Conservation (phyloP, 2,329 filamentous ascomycete species). For the Pseudophaeomoniella oleicola region DNA sequence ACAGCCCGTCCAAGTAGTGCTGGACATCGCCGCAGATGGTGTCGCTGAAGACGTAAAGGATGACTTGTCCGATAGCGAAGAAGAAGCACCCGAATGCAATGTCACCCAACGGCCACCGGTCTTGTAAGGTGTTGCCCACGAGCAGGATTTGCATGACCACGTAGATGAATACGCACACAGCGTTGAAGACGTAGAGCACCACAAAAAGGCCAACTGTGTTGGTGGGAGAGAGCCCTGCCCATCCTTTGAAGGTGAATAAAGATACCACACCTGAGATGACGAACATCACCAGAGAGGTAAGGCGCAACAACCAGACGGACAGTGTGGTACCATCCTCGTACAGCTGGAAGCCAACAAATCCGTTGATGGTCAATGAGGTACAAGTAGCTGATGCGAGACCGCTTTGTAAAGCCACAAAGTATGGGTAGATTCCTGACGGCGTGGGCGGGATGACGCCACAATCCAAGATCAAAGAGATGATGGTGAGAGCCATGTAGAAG, state of each 20-base stretch:
- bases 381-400: conserved; percentile 75
- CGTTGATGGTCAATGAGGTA: conserved; percentile 85
- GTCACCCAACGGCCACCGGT: conserved; percentile 88
- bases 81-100: conserved; percentile 84
- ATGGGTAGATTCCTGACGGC: conserved; percentile 65
- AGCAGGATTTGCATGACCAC: conserved; percentile 76
- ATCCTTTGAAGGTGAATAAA: conserved; percentile 82
- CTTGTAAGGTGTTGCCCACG: conserved; percentile 77
- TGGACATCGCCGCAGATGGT: conserved; percentile 70
- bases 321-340: conserved; percentile 93
- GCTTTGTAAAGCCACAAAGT: conserved; percentile 79
- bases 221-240: conserved; percentile 70
- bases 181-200: conserved; percentile 82
- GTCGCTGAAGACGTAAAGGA: conserved; percentile 79
- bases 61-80: conserved; percentile 80
- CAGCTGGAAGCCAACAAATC: conserved; percentile 94
- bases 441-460: conserved; percentile 74
- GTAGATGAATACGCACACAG: conserved; percentile 73
- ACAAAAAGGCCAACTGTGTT: conserved; percentile 85
- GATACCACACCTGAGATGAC: conserved; percentile 74
- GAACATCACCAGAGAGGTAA: conserved; percentile 69
- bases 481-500: conserved; percentile 80
- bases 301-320: conserved; percentile 81
- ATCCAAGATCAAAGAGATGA: conserved; percentile 79
- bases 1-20: conserved; percentile 88